Base-by-base conservation (phyloP, 768 basidiomycete genomes). In the Hemileccinum impolitum region DNA sequence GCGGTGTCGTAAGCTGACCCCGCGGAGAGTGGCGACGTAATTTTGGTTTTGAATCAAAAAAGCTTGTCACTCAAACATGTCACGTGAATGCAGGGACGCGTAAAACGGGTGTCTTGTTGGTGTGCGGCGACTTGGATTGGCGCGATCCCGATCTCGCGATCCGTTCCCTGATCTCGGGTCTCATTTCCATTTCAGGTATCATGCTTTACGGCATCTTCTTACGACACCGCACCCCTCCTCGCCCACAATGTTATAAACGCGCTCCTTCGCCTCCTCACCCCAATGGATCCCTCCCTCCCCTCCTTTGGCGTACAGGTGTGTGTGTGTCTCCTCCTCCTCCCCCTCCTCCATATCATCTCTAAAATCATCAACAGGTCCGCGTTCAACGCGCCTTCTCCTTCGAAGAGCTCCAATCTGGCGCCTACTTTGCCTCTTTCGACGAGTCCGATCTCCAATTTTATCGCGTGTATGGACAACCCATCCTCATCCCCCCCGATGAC, bases 391-490 rank as follows among this genome's bases (percentile, higher is more conserved):
- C 66, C 34, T 67, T 68, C 35, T 58, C 66, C 1, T 67, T 70
- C 42, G 66, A 67, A 42, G 68, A 67, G 46, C 61, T 67, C 18
- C 68, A 67, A 41, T 67, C 68, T 0, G 68, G 66, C 18, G 50
- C 68, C 3, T 67, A 60, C 61, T 60, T 67, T 31, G 42, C 47
- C 1, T 52, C 54, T 7, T 47, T 67, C 8, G 68, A 70, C 56
- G 66, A 67, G 35, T 66, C 63, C 10, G 66, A 67, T 47, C 42
- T 68, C 2, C 59, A 68, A 17, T 67, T 67, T 48, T 69, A 64
- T 39, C 64, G 54, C 13, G 48, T 68, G 1, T 67, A 67, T 6
- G 66, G 66, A 0, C 66, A 67, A 35, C 66, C 64, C 8, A 61
- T 67, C 39, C 56, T 70, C 41, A 66, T 70, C 15, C 64, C 65